Conservation (phyloP, 2,329 filamentous ascomycete species). For the Ceratocystis albifundus region DNA sequence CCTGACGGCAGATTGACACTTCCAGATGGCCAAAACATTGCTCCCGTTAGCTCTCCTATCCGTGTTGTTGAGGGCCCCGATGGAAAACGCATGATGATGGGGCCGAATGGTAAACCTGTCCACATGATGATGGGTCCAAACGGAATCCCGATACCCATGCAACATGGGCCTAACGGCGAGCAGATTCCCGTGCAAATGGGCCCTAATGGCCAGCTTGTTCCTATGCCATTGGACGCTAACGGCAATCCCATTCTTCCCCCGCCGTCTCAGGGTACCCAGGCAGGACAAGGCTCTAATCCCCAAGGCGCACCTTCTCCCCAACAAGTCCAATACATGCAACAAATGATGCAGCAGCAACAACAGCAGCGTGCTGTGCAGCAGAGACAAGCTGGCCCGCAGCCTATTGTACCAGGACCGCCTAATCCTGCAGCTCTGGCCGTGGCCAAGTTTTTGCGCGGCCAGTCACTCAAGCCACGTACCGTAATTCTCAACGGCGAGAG, state of each 20-base stretch:
- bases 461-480: conserved; percentile 79
- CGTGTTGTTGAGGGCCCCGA: conserved; percentile 14
- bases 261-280: conserved; percentile 12
- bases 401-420: conserved; percentile 65
- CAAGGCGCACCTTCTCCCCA: background rate
- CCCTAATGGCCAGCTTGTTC: conserved; percentile 11
- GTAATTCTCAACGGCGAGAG: conserved; percentile 91
- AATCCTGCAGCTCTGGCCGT: conserved; percentile 82
- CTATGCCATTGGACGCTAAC: conserved; percentile 1
- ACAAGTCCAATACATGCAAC: conserved; percentile 16
- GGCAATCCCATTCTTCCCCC: background rate
- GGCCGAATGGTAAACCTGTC: conserved; percentile 8
- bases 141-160: conserved; percentile 7
- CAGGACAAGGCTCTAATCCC: conserved; percentile 1
- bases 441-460: conserved; percentile 72
- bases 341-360: conserved; percentile 26
- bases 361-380: conserved; percentile 26
- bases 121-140: conserved; percentile 14
- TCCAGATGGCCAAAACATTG: background rate
- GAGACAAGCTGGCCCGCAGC: conserved; percentile 41
- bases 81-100: conserved; percentile 14
- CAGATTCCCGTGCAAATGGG: conserved; percentile 13
- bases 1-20: conserved; percentile 6
- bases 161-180: conserved; percentile 2
- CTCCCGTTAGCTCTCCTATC: background rate